Percentiles rank a stretch among this genome's conserved stretches.
Conservation (phyloP, 2,329 filamentous ascomycete genomes). For the Colletotrichum higginsianum region DNA sequence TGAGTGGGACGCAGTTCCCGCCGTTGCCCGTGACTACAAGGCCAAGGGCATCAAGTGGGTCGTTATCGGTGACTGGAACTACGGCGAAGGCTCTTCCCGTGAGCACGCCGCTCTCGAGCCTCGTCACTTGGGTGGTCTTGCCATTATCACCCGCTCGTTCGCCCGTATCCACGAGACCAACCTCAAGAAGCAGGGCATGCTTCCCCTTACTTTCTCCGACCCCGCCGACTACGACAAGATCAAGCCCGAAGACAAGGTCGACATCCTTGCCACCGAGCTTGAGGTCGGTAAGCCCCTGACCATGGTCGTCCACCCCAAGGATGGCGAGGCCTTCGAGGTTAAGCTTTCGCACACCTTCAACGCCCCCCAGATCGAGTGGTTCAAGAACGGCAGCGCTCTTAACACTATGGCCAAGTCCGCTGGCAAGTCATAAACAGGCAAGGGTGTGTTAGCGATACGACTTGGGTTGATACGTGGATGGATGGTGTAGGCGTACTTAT, state of each 20-base stretch:
- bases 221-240: constrained; percentile 99
- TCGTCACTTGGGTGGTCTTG: constrained; percentile 95
- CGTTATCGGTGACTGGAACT: constrained; percentile 99
- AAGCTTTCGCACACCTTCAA: constrained; percentile 97
- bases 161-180: constrained; percentile 99
- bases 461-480: constrained; percentile 42
- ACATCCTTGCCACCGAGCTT: constrained; percentile 90
- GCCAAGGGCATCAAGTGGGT: constrained; percentile 96
- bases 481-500: constrained; percentile 52
- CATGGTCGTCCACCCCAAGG: constrained; percentile 91
- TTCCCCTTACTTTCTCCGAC: constrained; percentile 94
- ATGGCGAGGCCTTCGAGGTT: constrained; percentile 83
- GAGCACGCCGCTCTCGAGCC: constrained; percentile 99
- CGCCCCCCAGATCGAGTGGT: constrained; percentile 98
- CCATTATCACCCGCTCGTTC: constrained; percentile 95
- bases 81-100: constrained; percentile 96
- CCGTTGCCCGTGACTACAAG: constrained; percentile 98
- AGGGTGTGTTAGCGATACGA: constrained; percentile 27
- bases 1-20: constrained; percentile 89
- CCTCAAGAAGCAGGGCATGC: constrained; percentile 99
- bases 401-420: constrained; percentile 95
- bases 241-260: constrained; percentile 90
- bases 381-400: constrained; percentile 96
- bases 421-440: constrained; percentile 50
- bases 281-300: constrained; percentile 94